Percentiles rank a stretch among this genome's conserved stretches.
These are phyloP conservation scores for Penicillium alfredii DNA, from an alignment of 495 filamentous ascomycete genomes.

Conservation along the genomic window DNA sequence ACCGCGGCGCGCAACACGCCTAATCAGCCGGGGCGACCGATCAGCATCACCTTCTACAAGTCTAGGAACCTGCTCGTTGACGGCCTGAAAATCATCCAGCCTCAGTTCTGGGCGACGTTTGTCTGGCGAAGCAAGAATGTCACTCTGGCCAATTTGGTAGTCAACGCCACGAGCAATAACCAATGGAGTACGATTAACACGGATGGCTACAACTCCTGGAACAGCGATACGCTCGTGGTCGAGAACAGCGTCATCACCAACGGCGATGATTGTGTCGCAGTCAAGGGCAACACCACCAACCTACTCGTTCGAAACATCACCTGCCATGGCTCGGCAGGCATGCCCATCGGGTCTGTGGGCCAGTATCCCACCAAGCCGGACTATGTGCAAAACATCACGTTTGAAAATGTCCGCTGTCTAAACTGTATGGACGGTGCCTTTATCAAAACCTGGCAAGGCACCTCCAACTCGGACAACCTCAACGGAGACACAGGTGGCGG, in stretches of 20 bases:
- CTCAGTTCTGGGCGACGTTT: slow-evolving; percentile 43
- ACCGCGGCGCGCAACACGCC: too few species aligned
- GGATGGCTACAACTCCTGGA: slow-evolving; percentile 36
- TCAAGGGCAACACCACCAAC: slow-evolving; percentile 38
- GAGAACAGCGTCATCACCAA: slow-evolving; percentile 29
- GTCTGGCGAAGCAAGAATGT: slow-evolving; percentile 33
- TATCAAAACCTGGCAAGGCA: slow-evolving; percentile 50
- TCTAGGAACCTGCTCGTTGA: slow-evolving; percentile 30
- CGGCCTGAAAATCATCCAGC: slow-evolving; percentile 32
- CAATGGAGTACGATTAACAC: slow-evolving; percentile 33
- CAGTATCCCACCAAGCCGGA: slow-evolving; percentile 31
- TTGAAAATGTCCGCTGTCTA: slow-evolving; percentile 18
- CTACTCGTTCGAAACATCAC: slow-evolving; percentile 29
- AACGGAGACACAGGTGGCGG: slow-evolving; percentile 32
- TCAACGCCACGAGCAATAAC: slow-evolving; percentile 35
- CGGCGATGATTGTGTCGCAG: slow-evolving; percentile 33
- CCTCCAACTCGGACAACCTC: slow-evolving; percentile 13
- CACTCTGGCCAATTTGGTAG: slow-evolving; percentile 35
- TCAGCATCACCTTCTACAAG: slow-evolving; percentile 35
- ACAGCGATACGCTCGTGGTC: slow-evolving; percentile 25
- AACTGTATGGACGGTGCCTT: slow-evolving; percentile 48
- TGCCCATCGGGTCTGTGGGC: slow-evolving; percentile 42
- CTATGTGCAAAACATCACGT: slow-evolving; percentile 26
- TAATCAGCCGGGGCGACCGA: slow-evolving; percentile 43
- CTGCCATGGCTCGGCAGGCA: slow-evolving; percentile 25